Evolutionary conservation across 345 rosid genomes (phyloP).

Genomic region (Isatis tinctoria): DNA sequence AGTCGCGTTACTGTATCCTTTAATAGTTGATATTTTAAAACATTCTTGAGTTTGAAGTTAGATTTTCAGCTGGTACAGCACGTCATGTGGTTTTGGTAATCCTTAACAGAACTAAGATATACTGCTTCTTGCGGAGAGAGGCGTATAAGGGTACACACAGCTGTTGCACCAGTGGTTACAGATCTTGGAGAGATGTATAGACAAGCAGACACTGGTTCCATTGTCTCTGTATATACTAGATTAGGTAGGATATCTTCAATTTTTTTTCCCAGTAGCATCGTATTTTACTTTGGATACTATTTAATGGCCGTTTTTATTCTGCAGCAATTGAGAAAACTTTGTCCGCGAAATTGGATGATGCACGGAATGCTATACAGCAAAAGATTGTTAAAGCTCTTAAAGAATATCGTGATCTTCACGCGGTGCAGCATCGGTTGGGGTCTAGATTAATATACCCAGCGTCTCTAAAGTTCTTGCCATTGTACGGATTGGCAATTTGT

Average conservation of each 20-base stretch:
- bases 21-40: constrained; percentile 5
- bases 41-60: constrained; percentile 10
- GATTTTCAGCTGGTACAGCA: constrained; percentile 5
- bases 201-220: constrained; percentile 89
- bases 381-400: constrained; percentile 86
- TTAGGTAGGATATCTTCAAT: constrained; percentile 52
- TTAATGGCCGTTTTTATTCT: constrained; percentile 27
- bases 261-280: constrained; percentile 5
- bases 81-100: constrained; percentile 19
- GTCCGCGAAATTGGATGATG: constrained; percentile 89
- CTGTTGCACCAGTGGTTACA: constrained; percentile 85
- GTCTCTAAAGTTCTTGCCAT: constrained; percentile 71
- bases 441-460: constrained; percentile 95
- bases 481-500: constrained; percentile 82
- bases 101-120: constrained; percentile 70
- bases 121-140: constrained; percentile 99
- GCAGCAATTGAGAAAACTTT: constrained; percentile 94
- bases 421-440: constrained; percentile 95
- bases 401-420: constrained; percentile 84
- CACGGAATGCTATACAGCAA: constrained; percentile 64
- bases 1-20: constrained; percentile 99
- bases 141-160: constrained; percentile 94
- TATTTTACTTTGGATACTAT: constrained; percentile 17
- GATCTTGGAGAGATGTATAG: constrained; percentile 97
- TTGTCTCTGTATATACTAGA: constrained; percentile 78